These are phyloP conservation scores for Cladosporium sphaerospermum DNA, from an alignment of 2,329 filamentous ascomycete genomes.

Conservation along the genomic window DNA sequence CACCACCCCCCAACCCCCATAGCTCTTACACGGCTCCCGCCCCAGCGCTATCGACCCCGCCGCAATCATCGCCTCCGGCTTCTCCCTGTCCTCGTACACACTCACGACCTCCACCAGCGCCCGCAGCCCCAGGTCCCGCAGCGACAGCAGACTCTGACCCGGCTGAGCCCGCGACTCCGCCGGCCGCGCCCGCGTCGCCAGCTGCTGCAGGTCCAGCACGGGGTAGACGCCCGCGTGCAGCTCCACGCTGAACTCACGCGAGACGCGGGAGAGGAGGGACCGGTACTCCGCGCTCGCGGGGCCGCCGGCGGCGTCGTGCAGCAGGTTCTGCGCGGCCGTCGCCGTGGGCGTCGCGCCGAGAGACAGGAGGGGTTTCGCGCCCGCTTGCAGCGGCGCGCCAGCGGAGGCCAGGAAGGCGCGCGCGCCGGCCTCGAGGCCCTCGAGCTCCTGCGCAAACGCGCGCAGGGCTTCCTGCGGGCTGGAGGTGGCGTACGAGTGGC, in stretches of 20 bases:
- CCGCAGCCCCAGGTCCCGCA: slow-evolving; percentile 53
- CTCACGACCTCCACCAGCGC: slow-evolving; percentile 67
- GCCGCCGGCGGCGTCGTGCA: slow-evolving; percentile 28
- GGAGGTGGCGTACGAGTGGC: slow-evolving; percentile 59
- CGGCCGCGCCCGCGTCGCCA: slow-evolving; percentile 61
- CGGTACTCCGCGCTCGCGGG: slow-evolving; percentile 33
- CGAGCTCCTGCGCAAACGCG: slow-evolving; percentile 55
- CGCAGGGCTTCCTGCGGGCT: slow-evolving; percentile 54
- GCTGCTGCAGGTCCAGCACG: slow-evolving; percentile 70
- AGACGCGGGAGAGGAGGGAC: slow-evolving; percentile 31
- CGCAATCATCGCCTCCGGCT: slow-evolving; percentile 61
- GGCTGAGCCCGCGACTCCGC: slow-evolving; percentile 23
- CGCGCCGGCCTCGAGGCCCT: slow-evolving; percentile 45
- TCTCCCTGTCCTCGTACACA: slow-evolving; percentile 58
- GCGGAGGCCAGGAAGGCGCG: slow-evolving; percentile 24
- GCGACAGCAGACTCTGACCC: slow-evolving; percentile 32
- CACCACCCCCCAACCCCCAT: slow-evolving; percentile 65
- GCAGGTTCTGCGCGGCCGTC: slow-evolving; percentile 57
- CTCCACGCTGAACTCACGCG: slow-evolving; percentile 46
- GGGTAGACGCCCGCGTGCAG: slow-evolving; percentile 74
- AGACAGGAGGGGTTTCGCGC: slow-evolving; percentile 49
- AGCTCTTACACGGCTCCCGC: slow-evolving; percentile 65
- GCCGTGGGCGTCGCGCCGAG: slow-evolving; percentile 74
- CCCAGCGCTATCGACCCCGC: slow-evolving; percentile 65
- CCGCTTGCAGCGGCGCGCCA: slow-evolving; percentile 12